These are phyloP conservation scores for Schwanniomyces pseudopolymorphus DNA, from an alignment of 805 yeast genomes.

Conservation along the genomic window DNA sequence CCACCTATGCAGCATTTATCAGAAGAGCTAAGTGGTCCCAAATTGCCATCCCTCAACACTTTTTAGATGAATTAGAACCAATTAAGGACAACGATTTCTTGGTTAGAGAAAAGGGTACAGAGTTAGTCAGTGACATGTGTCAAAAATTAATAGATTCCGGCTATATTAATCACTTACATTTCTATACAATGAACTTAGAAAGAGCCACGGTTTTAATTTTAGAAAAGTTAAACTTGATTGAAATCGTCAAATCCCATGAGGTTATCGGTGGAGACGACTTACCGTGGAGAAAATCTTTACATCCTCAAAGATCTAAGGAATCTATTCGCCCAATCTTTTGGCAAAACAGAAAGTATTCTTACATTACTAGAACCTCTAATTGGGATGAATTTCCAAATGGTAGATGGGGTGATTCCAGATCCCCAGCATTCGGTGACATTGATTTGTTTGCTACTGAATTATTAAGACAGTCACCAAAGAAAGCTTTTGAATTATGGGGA, in stretches of 20 bases:
- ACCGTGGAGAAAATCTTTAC: constrained; percentile 93
- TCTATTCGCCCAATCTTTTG: constrained; percentile 92
- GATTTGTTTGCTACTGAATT: constrained; percentile 78
- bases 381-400: constrained; percentile 99
- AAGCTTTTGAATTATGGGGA: constrained; percentile 88
- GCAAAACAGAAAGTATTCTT: constrained; percentile 90
- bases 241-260: constrained; percentile 37
- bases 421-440: constrained; percentile 94
- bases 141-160: constrained; percentile 66
- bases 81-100: constrained; percentile 86
- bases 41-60: constrained; percentile 72
- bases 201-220: constrained; percentile 85
- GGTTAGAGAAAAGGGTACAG: constrained; percentile 84
- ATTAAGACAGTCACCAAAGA: constrained; percentile 78
- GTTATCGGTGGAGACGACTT: constrained; percentile 41
- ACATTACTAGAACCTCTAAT: constrained; percentile 82
- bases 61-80: constrained; percentile 69
- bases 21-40: constrained; percentile 96
- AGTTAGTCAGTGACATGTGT: constrained; percentile 83
- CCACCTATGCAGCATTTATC: constrained; percentile 89
- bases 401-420: constrained; percentile 96
- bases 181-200: constrained; percentile 97
- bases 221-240: constrained; percentile 65
- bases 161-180: constrained; percentile 80
- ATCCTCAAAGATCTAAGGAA: constrained; percentile 77